These are phyloP conservation scores for Penicillium sp. DNA, from an alignment of 2,329 filamentous ascomycete genomes.

Conservation along the genomic window DNA sequence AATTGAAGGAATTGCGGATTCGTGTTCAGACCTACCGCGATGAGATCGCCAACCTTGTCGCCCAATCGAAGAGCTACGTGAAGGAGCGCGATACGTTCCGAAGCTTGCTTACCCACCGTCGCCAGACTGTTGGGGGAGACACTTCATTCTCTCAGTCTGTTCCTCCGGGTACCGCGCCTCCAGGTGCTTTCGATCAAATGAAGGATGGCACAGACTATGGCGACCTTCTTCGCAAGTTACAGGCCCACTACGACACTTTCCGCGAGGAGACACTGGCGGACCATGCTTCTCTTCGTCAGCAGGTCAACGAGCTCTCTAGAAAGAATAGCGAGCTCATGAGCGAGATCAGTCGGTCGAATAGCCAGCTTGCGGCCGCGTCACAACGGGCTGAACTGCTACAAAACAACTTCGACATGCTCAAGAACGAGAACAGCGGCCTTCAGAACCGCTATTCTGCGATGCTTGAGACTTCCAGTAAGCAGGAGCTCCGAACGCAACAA, in stretches of 20 bases:
- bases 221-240: constrained; percentile 80
- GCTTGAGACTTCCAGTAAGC: constrained; percentile 81
- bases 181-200: constrained; percentile 46
- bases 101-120: constrained; percentile 80
- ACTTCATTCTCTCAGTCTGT: constrained; percentile 72
- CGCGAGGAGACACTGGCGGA: constrained; percentile 82
- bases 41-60: constrained; percentile 77
- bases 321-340: constrained; percentile 82
- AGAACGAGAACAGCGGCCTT: constrained; percentile 81
- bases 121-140: constrained; percentile 59
- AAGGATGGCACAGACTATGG: constrained; percentile 69
- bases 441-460: constrained; percentile 77
- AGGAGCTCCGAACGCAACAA: constrained; percentile 87
- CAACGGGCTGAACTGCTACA: constrained; percentile 90
- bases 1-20: constrained; percentile 71
- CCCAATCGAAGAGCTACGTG: constrained; percentile 88
- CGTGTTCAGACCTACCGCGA: constrained; percentile 79
- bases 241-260: constrained; percentile 86
- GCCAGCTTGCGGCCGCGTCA: constrained; percentile 76
- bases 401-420: constrained; percentile 79
- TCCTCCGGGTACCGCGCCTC: constrained; percentile 55
- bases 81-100: constrained; percentile 98
- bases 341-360: constrained; percentile 76
- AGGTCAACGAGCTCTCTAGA: constrained; percentile 76
- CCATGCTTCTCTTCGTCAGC: constrained; percentile 77